Base-by-base conservation (phyloP, 2,329 filamentous ascomycete genomes). In the Fusarium compactum region DNA sequence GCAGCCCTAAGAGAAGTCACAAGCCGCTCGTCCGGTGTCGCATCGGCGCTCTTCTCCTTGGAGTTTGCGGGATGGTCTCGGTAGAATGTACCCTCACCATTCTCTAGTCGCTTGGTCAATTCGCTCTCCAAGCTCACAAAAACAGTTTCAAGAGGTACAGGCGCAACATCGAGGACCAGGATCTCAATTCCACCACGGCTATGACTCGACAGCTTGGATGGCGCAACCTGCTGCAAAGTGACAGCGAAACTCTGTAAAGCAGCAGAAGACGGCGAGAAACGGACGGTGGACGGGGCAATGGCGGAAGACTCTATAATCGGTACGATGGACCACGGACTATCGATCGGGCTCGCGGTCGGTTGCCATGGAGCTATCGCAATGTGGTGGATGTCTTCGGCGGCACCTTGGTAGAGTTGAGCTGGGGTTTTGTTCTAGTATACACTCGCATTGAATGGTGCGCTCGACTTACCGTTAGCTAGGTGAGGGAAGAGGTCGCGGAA, bases 41-140 rank as follows among this genome's bases (percentile, higher is more conserved):
- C 76, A 58, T 79, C 82, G 41, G 78, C 76, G 30, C 64, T 74
- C 50, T 80, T 80, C n/a, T 77, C 85, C 78, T 79, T 82, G 9
- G 70, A 69, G n/a, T 73, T 77, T 18, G 75, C 65, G 9, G 86
- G 84, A 70, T 89, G 87, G 18, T 90, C 86, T 69, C 89, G 89
- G 70, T 92, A 94, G 79, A 97, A 97, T 50, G 89, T 94, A 52
- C 89, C 92, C 78, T 97, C 92, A 48, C 94, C 91, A 77, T 94
- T 90, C 76, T 97, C 93, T 46, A 97, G 83, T 75, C 92, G 90
- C 70, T 90, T 90, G 43, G 96, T 87, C 9, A 95, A 86, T 60
- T 96, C 91, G 51, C 90, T 91, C 77, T 98, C 94, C 9, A 98
- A 85, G 52, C 89, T 94, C 62, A 98, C 93, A 77, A 94, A 97